These are phyloP conservation scores for Leccinum aurantiacum DNA, from an alignment of 768 basidiomycete species.

Conservation along the genomic window DNA sequence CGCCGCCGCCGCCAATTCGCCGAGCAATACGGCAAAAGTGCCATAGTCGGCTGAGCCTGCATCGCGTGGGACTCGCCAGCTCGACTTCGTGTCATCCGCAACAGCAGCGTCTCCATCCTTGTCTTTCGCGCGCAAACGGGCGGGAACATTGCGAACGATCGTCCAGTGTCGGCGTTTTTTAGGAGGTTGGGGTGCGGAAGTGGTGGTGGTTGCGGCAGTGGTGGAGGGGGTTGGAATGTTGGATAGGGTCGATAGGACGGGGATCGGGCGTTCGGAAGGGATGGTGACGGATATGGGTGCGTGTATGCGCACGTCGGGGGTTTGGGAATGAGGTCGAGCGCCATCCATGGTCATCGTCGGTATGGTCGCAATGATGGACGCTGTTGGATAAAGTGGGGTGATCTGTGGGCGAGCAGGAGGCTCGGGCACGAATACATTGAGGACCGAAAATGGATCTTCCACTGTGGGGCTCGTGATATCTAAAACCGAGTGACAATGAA, in stretches of 20 bases:
- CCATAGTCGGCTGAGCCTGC: slow-evolving; percentile 61
- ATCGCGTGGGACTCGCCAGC: slow-evolving; percentile 53
- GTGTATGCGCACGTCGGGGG: slow-evolving; percentile 13
- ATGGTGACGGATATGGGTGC: slow-evolving; percentile 31
- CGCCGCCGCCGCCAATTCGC: background rate
- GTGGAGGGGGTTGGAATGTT: background rate
- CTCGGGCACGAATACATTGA: slow-evolving; percentile 64
- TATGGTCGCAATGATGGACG: slow-evolving; percentile 23
- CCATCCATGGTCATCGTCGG: background rate
- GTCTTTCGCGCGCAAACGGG: slow-evolving; percentile 50
- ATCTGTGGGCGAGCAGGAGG: slow-evolving; percentile 54
- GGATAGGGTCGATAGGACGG: slow-evolving; percentile 17
- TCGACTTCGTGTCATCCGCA: slow-evolving; percentile 33
- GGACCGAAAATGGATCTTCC: slow-evolving; percentile 75
- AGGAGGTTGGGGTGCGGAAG: slow-evolving; percentile 2
- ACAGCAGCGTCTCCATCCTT: slow-evolving; percentile 44
- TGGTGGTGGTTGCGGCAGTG: background rate
- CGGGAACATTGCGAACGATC: slow-evolving; percentile 49
- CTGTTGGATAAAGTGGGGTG: slow-evolving; percentile 54
- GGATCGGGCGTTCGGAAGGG: slow-evolving; percentile 20
- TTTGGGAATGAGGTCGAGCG: slow-evolving; percentile 1
- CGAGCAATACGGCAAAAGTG: slow-evolving; percentile 35
- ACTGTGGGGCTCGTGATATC: slow-evolving; percentile 40
- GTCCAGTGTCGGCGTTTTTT: slow-evolving; percentile 59
- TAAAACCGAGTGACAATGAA: background rate